Conservation (phyloP, 345 rosid genomes). For the Mallotus nudiflorus region DNA sequence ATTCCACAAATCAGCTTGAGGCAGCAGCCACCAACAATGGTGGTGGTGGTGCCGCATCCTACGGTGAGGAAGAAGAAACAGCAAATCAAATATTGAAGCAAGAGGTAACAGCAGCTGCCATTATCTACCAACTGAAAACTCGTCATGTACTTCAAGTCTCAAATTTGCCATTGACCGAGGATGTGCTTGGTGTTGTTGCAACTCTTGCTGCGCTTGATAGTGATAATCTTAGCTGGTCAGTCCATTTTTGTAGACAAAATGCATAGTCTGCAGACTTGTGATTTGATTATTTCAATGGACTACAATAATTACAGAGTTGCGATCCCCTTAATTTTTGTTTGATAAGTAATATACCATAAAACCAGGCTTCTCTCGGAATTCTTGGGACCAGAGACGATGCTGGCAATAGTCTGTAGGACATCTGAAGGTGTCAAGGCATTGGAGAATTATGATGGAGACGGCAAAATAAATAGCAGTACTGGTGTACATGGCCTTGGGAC, state of each 20-base stretch:
- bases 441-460: conserved; percentile 21
- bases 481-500: conserved; percentile 26
- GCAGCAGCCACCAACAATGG: background rate
- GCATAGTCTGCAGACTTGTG: background rate
- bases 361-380: conserved; percentile 21
- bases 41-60: no score
- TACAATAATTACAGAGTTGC: background rate
- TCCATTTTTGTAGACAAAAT: background rate
- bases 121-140: conserved; percentile 7
- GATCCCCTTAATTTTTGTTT: background rate
- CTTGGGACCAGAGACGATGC: conserved; percentile 25
- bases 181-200: conserved; percentile 24
- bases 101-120: conserved; percentile 18
- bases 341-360: background rate
- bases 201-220: conserved; percentile 16
- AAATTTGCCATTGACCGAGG: conserved; percentile 9
- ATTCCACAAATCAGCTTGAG: background rate
- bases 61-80: conserved; percentile 13
- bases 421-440: conserved; percentile 9
- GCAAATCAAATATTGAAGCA: conserved; percentile 10
- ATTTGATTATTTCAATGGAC: background rate
- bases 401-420: conserved; percentile 25
- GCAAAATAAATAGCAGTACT: background rate
- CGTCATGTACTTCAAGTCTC: background rate
- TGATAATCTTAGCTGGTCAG: conserved; percentile 20